phyloP scores from a whole-genome alignment of 139 green algal genomes.

The Nannochloris sp. region DNA sequence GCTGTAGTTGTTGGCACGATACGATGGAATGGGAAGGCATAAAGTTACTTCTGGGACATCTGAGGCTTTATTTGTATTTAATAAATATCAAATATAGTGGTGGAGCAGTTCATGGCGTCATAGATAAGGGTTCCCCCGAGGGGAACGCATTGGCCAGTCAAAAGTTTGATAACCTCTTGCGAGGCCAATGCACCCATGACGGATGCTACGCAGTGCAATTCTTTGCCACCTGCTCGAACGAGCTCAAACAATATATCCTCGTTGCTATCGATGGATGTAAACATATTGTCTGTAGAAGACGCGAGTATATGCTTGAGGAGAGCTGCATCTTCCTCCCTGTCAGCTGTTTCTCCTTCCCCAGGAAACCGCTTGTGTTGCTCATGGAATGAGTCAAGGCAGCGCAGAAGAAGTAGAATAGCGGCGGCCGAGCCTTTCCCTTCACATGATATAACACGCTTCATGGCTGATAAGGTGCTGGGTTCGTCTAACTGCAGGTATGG shows the following conservation, averaged over 20 bases:
- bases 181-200: slow-evolving; percentile 86
- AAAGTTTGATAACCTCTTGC: slow-evolving; percentile 94
- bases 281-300: slow-evolving; percentile 35
- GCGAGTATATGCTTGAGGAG: slow-evolving; percentile 46
- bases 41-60: neutral
- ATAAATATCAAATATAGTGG: slow-evolving; percentile 29
- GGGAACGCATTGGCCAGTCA: slow-evolving; percentile 89
- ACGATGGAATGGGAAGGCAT: neutral
- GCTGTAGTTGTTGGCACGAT: neutral
- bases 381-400: slow-evolving; percentile 62
- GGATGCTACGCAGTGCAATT: slow-evolving; percentile 79
- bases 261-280: neutral
- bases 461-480: neutral
- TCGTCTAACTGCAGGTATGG: slow-evolving; percentile 32
- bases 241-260: slow-evolving; percentile 65
- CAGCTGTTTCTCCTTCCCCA: slow-evolving; percentile 28
- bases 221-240: slow-evolving; percentile 54
- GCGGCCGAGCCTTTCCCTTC: slow-evolving; percentile 47
- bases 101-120: slow-evolving; percentile 72
- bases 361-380: slow-evolving; percentile 41
- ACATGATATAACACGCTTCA: slow-evolving; percentile 27
- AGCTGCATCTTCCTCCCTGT: slow-evolving; percentile 60
- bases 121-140: slow-evolving; percentile 72
- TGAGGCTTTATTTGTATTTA: neutral
- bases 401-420: slow-evolving; percentile 71